Percentiles rank a stretch among this genome's conserved stretches.
phyloP scores from a whole-genome alignment of 2,329 filamentous ascomycete genomes.

The Pezicula radicicola region DNA sequence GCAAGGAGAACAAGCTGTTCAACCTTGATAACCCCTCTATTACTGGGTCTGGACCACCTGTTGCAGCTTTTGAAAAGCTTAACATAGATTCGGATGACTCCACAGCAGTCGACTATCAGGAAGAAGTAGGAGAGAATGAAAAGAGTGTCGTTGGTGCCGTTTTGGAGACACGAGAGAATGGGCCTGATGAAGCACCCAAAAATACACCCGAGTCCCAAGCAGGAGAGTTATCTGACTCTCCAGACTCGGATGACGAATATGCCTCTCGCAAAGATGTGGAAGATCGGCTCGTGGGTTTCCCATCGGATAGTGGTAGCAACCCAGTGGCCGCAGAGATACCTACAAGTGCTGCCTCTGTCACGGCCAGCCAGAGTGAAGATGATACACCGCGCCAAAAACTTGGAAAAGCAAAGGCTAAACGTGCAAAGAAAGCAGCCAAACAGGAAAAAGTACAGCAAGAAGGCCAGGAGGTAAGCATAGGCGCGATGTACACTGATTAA shows the following conservation, averaged over 20 bases:
- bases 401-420: conserved; percentile 51
- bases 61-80: conserved; percentile 17
- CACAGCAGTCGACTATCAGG: neutral
- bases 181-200: neutral
- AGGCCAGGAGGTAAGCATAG: conserved; percentile 12
- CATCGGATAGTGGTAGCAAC: conserved; percentile 6
- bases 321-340: conserved; percentile 5
- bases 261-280: conserved; percentile 25
- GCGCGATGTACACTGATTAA: neutral
- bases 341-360: conserved; percentile 15
- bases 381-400: conserved; percentile 29
- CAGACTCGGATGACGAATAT: conserved; percentile 27
- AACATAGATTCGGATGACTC: conserved; percentile 8
- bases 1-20: conserved; percentile 68
- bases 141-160: neutral
- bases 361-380: conserved; percentile 2
- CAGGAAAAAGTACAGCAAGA: conserved; percentile 15
- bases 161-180: neutral
- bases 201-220: neutral
- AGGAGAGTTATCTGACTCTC: conserved; percentile 5
- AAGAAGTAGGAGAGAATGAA: neutral
- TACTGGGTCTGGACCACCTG: conserved; percentile 5
- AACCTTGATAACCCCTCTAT: conserved; percentile 35
- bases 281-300: conserved; percentile 13
- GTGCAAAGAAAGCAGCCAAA: conserved; percentile 45